Evolutionary conservation across 176 grass and related monocot genomes (phyloP), one percentile per base, ranked within the genome.

Genomic region (Triticum dicoccoides): DNA sequence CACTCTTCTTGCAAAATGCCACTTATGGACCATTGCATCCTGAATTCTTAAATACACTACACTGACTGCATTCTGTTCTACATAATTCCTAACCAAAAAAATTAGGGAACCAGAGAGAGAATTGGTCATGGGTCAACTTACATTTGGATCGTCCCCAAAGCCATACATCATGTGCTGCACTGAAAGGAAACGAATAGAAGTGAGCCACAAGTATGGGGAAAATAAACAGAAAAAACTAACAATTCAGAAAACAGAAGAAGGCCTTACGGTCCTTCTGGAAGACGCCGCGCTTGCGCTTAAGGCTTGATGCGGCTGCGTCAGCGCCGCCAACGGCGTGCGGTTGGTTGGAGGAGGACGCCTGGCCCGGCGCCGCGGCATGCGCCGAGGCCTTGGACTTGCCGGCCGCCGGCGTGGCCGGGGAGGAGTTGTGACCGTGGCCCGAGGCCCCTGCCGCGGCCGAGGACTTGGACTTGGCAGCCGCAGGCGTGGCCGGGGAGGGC

Each of bases 101-200:
- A 80, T 11, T 35, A 69, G n/a, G 49, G 65, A 88, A 32, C 2
- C 24, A 70, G 70, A 81, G 14, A 90, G 68, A 37, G 5, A 61
- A 70, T 17, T 66, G 35, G 13, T 75, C 2, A 70, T 66, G 64
- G 8, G 47, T 47, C 35, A 72, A 45, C 89, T 91, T 83, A 98
- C 93, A 92, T 98, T 98, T 42, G 93, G 84, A 77, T 93, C 95
- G 69, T 98, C 95, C 66, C 95, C 95, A 86, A 98, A 98, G 59
- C 95, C 95, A 87, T 93, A 98, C 95, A 98, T 98, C 93, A 98
- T 95, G 89, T 98, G 95, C 80, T 98, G 95, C 73, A 98, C 95
- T 95, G 91, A 72, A 91, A 65, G 64, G 81, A 51, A 30, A 6
- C 8, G 82, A 45, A 89, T 24, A 29, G 49, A 73, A 27, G 13